Percentiles rank a stretch among this genome's conserved stretches.
These are phyloP conservation scores for Gossypium sturtianum DNA, from an alignment of 345 rosid genomes.

Conservation along the genomic window DNA sequence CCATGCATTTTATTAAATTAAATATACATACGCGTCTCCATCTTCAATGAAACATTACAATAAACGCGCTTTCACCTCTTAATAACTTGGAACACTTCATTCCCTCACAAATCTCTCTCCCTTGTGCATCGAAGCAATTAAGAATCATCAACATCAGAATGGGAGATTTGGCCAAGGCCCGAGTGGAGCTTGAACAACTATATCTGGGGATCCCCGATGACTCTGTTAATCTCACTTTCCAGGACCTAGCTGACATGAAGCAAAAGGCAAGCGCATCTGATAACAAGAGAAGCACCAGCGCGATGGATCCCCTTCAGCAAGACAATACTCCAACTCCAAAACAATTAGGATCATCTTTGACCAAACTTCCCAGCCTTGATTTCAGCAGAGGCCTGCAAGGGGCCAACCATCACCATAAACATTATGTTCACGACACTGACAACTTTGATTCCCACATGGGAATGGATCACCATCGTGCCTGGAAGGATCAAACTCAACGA, in stretches of 20 bases:
- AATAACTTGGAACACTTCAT: neutral
- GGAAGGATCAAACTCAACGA: neutral
- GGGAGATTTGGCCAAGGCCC: slow-evolving; percentile 40
- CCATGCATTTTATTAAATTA: neutral
- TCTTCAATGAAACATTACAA: slow-evolving; percentile 10
- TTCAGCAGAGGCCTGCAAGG: slow-evolving; percentile 25
- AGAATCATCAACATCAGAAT: neutral
- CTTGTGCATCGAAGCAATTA: neutral
- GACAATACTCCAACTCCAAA: slow-evolving; percentile 6
- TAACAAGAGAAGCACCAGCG: slow-evolving; percentile 13
- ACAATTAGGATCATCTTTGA: neutral
- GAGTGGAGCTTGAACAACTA: slow-evolving; percentile 54
- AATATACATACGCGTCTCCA: neutral
- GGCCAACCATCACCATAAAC: slow-evolving; percentile 12
- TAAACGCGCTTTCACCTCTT: neutral
- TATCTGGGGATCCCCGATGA: slow-evolving; percentile 63
- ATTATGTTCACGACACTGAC: neutral
- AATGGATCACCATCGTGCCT: slow-evolving; percentile 2
- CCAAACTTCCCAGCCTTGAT: slow-evolving; percentile 4
- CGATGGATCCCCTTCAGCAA: slow-evolving; percentile 23
- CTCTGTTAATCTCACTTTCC: slow-evolving; percentile 61
- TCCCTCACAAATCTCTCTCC: neutral
- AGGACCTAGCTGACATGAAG: slow-evolving; percentile 41
- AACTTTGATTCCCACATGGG: neutral
- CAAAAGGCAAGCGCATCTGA: slow-evolving; percentile 10